Evolutionary conservation across 169 alveolate species (phyloP), one percentile per base, ranked within the genome.

Genomic region (Plasmodium berghei): DNA sequence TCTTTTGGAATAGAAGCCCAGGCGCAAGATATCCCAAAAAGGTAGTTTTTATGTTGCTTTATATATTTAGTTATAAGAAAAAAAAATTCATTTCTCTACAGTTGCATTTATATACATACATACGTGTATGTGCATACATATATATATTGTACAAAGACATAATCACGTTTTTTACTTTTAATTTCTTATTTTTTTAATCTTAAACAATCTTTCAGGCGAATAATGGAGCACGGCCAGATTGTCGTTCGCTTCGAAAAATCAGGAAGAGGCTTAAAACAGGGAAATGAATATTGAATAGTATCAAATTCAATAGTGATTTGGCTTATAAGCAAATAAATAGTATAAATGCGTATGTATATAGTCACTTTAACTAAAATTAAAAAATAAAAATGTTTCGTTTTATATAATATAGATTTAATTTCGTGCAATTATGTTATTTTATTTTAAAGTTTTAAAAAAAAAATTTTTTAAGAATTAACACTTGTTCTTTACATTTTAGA

Each of bases 161-260:
- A 26, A 1, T 22, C 40, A 14, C 20, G 16, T 52, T 66, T 64
- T 54, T 80, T n/a, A 3, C 10, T 34, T 46, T 16, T 56, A 22
- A 18, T 46, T 48, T 4, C 58, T 83, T 59, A 14, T 18, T 18
- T 16, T 61, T 48, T 48, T 62, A 2, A 18, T 28, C 63, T 70
- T 69, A 4, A 42, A 1, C 54, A 34, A 16, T 28, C 40, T 28
- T 40, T 16, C 40, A 86, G 91, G 91, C 91, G 22, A 86, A 86
- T 64, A 86, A 86, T 49, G 91, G 91, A 59, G 87, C 91, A 61
- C 91, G 91, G 12, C 91, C 91, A 59, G 91, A 86, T 28, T 86
- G 91, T 26, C 91, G 91, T 18, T 86, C 91, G 28, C 56, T 86
- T 0, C 54, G 91, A 22, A 86, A 86, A 86, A 86, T 86, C 72